Evolutionary conservation across 1,139 yeast species (phyloP).

Genomic region (Meyerozyma guilliermondii): DNA sequence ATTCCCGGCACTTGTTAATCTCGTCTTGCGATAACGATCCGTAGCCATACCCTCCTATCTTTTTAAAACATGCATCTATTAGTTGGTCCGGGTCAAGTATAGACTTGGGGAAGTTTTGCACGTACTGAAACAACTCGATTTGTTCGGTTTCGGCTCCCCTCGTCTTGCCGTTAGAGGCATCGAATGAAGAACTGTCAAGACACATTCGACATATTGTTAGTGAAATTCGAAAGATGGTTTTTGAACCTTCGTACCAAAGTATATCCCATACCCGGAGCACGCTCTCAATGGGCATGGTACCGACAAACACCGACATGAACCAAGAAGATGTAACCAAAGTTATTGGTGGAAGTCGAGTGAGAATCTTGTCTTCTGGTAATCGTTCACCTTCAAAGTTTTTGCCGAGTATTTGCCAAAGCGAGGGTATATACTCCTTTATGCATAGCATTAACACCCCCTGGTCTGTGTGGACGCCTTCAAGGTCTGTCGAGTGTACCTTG

Average conservation of each 20-base stretch:
- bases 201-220: slow-evolving; percentile 77
- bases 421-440: slow-evolving; percentile 77
- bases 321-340: slow-evolving; percentile 93
- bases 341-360: slow-evolving; percentile 79
- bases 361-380: slow-evolving; percentile 53
- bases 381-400: slow-evolving; percentile 38
- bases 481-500: slow-evolving; percentile 81
- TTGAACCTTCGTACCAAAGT: slow-evolving; percentile 86
- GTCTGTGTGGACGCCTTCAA: slow-evolving; percentile 93
- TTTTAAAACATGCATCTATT: slow-evolving; percentile 70
- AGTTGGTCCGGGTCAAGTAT: slow-evolving; percentile 66
- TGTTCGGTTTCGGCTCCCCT: slow-evolving; percentile 48
- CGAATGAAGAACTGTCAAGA: slow-evolving; percentile 53
- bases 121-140: slow-evolving; percentile 79
- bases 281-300: slow-evolving; percentile 81
- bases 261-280: slow-evolving; percentile 92
- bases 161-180: slow-evolving; percentile 12
- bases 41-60: slow-evolving; percentile 61
- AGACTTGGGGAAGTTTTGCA: slow-evolving; percentile 77
- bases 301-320: slow-evolving; percentile 95
- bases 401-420: slow-evolving; percentile 61
- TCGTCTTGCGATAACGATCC: slow-evolving; percentile 80
- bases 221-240: slow-evolving; percentile 77
- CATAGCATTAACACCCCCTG: slow-evolving; percentile 93
- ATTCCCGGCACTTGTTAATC: slow-evolving; percentile 67